These are phyloP conservation scores for Penicillium riverlandense DNA, from an alignment of 495 filamentous ascomycete species.

Conservation along the genomic window DNA sequence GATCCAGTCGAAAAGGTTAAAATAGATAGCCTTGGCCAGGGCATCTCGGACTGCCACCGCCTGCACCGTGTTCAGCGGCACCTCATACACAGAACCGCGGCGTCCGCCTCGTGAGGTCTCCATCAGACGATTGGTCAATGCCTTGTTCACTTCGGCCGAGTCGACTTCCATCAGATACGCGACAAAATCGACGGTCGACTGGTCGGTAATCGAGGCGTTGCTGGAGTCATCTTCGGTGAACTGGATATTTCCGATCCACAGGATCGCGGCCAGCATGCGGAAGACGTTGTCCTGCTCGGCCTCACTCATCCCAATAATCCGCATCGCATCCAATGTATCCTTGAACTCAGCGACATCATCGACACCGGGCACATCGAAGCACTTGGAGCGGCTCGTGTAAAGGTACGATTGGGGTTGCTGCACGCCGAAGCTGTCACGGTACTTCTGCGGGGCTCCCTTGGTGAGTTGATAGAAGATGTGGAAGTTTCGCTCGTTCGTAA, in stretches of 20 bases:
- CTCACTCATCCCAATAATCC: constrained; percentile 81
- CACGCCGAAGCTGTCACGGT: constrained; percentile 78
- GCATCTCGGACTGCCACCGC: constrained; percentile 92
- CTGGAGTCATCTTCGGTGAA: constrained; percentile 83
- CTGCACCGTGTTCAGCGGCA: constrained; percentile 83
- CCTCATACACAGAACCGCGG: constrained; percentile 78
- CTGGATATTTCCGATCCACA: constrained; percentile 92
- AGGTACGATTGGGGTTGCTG: constrained; percentile 88
- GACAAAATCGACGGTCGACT: constrained; percentile 87
- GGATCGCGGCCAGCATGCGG: constrained; percentile 84
- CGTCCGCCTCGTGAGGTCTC: constrained; percentile 83
- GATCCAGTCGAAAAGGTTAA: constrained; percentile 99
- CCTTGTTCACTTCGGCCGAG: constrained; percentile 70
- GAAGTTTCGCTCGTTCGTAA: constrained; percentile 92
- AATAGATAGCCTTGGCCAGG: constrained; percentile 88
- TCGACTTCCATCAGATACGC: constrained; percentile 92
- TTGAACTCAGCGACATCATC: constrained; percentile 87
- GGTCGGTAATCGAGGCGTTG: constrained; percentile 78
- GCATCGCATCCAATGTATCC: constrained; percentile 92
- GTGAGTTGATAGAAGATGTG: constrained; percentile 99
- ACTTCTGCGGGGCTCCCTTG: constrained; percentile 82
- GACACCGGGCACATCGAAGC: constrained; percentile 86
- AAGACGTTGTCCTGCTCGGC: constrained; percentile 94
- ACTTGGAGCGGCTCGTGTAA: constrained; percentile 94
- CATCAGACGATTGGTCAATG: constrained; percentile 80